These are phyloP conservation scores for Hypoxylon sp. DNA, from an alignment of 2,329 filamentous ascomycete species.

Conservation along the genomic window DNA sequence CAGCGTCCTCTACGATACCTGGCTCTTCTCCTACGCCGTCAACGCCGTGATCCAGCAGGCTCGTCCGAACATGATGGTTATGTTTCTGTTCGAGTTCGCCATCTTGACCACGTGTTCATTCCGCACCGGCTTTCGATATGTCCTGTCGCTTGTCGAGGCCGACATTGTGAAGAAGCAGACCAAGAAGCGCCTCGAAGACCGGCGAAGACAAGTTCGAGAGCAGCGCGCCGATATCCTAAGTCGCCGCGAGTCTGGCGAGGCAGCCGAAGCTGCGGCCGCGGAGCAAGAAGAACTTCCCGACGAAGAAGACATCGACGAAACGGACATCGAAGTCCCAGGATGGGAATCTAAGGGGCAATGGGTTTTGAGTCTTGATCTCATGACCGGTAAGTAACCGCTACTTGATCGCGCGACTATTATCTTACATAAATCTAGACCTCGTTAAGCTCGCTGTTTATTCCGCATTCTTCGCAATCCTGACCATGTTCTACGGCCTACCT, in stretches of 20 bases:
- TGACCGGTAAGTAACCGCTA: conserved; percentile 68
- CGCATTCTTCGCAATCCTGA: conserved; percentile 90
- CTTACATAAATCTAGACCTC: conserved; percentile 68
- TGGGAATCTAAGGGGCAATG: conserved; percentile 97
- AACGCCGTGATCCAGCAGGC: conserved; percentile 85
- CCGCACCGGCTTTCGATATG: conserved; percentile 81
- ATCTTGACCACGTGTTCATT: conserved; percentile 81
- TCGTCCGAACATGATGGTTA: conserved; percentile 98
- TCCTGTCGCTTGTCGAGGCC: conserved; percentile 79
- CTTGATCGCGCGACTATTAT: neutral
- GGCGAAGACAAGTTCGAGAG: conserved; percentile 71
- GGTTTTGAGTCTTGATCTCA: conserved; percentile 85
- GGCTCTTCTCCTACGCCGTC: conserved; percentile 82
- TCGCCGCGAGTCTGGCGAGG: conserved; percentile 55
- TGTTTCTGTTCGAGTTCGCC: conserved; percentile 98
- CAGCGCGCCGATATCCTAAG: conserved; percentile 61
- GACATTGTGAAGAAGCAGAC: conserved; percentile 79
- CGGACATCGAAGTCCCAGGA: conserved; percentile 92
- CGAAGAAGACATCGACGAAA: conserved; percentile 84
- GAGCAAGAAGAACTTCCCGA: conserved; percentile 62
- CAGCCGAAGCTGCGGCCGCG: conserved; percentile 57
- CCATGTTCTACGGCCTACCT: conserved; percentile 92
- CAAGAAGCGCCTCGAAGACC: conserved; percentile 69
- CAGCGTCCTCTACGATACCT: conserved; percentile 80
- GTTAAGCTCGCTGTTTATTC: conserved; percentile 89